A percentile compares a stretch with the other conserved stretches of the same genome.
Evolutionary conservation across 495 filamentous ascomycete genomes (phyloP).

Genomic region (Penicillium daleae): DNA sequence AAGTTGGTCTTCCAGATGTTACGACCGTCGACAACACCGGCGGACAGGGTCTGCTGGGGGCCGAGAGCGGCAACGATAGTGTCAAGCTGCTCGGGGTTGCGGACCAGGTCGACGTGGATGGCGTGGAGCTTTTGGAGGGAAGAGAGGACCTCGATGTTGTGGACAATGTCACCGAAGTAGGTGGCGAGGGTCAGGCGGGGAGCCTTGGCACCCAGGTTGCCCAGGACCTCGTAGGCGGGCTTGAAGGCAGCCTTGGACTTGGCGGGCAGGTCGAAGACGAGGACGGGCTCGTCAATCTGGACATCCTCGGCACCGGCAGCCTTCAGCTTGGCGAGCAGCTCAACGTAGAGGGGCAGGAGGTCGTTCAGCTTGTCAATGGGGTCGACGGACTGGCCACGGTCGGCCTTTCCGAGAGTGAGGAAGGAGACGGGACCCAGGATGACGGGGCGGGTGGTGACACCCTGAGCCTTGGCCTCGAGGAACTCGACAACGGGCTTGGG

Average conservation of each 20-base stretch:
- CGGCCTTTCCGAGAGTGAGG: constrained; percentile 93
- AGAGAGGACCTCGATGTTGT: constrained; percentile 91
- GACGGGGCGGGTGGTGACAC: constrained; percentile 89
- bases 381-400: constrained; percentile 86
- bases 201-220: constrained; percentile 70
- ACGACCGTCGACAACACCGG: constrained; percentile 94
- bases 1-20: constrained; percentile 99
- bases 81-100: constrained; percentile 94
- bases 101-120: constrained; percentile 93
- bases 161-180: constrained; percentile 98
- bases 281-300: constrained; percentile 96
- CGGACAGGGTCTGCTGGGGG: constrained; percentile 84
- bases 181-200: constrained; percentile 87
- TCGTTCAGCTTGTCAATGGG: constrained; percentile 91
- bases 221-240: constrained; percentile 89
- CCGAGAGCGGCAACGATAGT: constrained; percentile 76
- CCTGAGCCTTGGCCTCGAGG: constrained; percentile 95
- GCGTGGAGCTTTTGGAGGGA: constrained; percentile 70
- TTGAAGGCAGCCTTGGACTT: constrained; percentile 97
- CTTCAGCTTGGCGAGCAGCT: constrained; percentile 90
- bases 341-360: constrained; percentile 88
- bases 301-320: constrained; percentile 90
- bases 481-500: constrained; percentile 95
- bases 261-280: constrained; percentile 86
- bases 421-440: constrained; percentile 95